Base-by-base conservation (phyloP, 495 filamentous ascomycete species). In the Penicillium atrosanguineum region DNA sequence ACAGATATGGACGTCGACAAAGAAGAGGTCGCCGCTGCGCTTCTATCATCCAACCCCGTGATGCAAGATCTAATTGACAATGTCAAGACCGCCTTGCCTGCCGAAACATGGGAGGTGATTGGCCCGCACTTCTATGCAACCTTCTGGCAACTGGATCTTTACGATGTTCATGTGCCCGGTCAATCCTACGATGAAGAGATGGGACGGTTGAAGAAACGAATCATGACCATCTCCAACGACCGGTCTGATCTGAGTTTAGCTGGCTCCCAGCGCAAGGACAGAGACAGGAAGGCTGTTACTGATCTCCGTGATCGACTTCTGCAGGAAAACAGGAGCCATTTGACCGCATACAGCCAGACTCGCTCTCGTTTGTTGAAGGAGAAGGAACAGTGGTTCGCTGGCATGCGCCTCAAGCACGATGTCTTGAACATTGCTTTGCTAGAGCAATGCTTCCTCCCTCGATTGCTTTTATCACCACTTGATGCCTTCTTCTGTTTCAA, bases 121-220 rank as follows among this genome's bases (percentile, higher is more conserved):
- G 91, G 83, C 42, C 73, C 87, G 2, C 78, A 84, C 29, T 95
- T 96, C 65, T 96, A 90, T 64, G 84, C 89, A 26, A 88, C 89
- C 3, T 99, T 99, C 75, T 99, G 95, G 95, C 86, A 91, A 44
- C 78, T 96, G 15, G 83, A 89, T 20, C 81, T 91, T 14, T 83
- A 86, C 21, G 94, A 97, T 66, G 74, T 99, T 28, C 77, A 83
- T 36, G 80, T 89, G 38, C 87, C 88, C 1, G 78, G 82, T 48
- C 78, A 81, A 40, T 87, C 83, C 46, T 97, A 97, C 65, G 75
- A 85, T 9, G 76, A 81, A 12, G 93, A 95, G 57, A 82, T 79
- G 28, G 78, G 77, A 6, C 77, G 83, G 6, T 72, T 88, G 39
- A 79, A 83, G 50, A 82, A 80, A 43, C 79, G 81, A 60, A 73